These are phyloP conservation scores for Wickerhamiella qilinensis DNA, from an alignment of 805 yeast species.

Conservation along the genomic window DNA sequence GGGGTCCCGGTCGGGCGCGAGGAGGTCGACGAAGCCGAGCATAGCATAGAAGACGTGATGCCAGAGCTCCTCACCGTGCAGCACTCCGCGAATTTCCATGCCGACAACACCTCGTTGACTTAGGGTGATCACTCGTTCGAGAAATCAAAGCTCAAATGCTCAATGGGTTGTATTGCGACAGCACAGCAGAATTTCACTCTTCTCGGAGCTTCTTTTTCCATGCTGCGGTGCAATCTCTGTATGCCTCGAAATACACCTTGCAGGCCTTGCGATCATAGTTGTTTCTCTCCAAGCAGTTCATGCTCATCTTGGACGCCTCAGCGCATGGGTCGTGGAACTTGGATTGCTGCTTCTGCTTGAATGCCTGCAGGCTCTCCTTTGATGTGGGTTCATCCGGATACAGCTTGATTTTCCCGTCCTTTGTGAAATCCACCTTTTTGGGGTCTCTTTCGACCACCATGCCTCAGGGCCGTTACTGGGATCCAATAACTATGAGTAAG, in stretches of 20 bases:
- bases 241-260: constrained; percentile 78
- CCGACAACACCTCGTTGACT: too few species aligned
- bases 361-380: constrained; percentile 47
- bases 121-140: too few species aligned
- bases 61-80: too few species aligned
- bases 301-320: constrained; percentile 74
- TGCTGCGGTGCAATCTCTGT: constrained; percentile 75
- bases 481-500: neutral
- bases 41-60: too few species aligned
- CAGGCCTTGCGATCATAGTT: constrained; percentile 52
- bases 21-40: too few species aligned
- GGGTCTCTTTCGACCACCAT: constrained; percentile 21
- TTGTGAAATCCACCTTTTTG: constrained; percentile 36
- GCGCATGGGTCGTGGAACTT: constrained; percentile 87
- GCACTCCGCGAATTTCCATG: too few species aligned
- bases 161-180: too few species aligned
- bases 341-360: constrained; percentile 62
- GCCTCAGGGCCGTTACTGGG: neutral
- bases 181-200: too few species aligned
- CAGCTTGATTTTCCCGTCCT: constrained; percentile 44
- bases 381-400: constrained; percentile 84
- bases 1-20: too few species aligned
- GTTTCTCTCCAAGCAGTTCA: constrained; percentile 67
- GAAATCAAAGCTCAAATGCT: too few species aligned
- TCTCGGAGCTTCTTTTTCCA: constrained; percentile 27